Evolutionary conservation across 495 filamentous ascomycete genomes (phyloP).

Genomic region (Aspergillus funiculosus): DNA sequence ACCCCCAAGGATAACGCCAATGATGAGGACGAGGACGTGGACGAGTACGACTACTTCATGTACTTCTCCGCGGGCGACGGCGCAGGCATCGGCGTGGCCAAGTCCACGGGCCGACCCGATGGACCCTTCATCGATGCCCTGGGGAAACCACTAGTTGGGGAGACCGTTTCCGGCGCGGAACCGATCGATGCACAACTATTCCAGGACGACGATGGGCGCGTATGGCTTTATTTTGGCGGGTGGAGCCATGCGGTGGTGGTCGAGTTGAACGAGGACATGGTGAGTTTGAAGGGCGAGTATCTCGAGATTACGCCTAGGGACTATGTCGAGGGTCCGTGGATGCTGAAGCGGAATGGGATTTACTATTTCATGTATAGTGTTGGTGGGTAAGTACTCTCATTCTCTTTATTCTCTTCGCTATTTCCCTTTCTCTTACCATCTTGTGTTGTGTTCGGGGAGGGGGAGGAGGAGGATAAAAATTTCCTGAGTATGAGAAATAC

Average conservation of each 20-base stretch:
- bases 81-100: constrained; percentile 43
- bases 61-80: constrained; percentile 46
- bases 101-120: constrained; percentile 30
- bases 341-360: constrained; percentile 37
- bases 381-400: constrained; percentile 24
- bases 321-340: constrained; percentile 42
- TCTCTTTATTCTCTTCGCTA: constrained; percentile 1
- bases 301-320: constrained; percentile 38
- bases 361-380: constrained; percentile 48
- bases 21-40: not conserved
- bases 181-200: constrained; percentile 45
- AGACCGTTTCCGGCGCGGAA: constrained; percentile 36
- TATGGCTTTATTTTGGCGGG: constrained; percentile 45
- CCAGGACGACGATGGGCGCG: constrained; percentile 36
- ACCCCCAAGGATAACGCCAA: not conserved
- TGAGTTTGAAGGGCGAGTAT: constrained; percentile 28
- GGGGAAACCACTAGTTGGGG: constrained; percentile 36
- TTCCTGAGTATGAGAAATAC: not conserved
- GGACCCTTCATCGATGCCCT: constrained; percentile 42
- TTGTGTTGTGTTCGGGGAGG: not conserved
- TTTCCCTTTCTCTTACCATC: not conserved
- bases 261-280: constrained; percentile 42
- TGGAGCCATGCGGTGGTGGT: constrained; percentile 41
- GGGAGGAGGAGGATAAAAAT: not conserved
- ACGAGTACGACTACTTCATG: constrained; percentile 34